Evolutionary conservation across 1,139 yeast species (phyloP), one percentile per base, ranked within the genome.

Genomic region (Sugiyamaella pinicola): DNA sequence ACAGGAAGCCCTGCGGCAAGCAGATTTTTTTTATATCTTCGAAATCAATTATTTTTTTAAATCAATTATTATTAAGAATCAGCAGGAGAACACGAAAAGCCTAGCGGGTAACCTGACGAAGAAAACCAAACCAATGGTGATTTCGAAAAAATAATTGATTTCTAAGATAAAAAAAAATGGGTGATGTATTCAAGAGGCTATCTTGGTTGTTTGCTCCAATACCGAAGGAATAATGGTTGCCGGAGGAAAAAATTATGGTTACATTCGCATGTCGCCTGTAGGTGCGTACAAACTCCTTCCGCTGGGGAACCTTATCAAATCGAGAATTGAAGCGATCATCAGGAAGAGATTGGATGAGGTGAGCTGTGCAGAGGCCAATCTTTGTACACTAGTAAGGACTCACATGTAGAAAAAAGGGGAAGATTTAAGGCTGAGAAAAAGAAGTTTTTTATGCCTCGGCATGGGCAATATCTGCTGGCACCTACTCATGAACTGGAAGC

Each of bases 401-500:
- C 66, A 74, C 1, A 66, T 87, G 19, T 93, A n/a, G n/a, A n/a
- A n/a, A n/a, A n/a, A n/a, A n/a, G n/a, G 99, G 99, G 71, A 77
- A 52, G 71, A 77, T 58, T 85, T 96, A 0, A 87, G 87, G 2
- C 43, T n/a, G 71, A n/a, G n/a, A n/a, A 74, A 0, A 65, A 53
- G 2, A 91, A 86, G 63, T 64, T 86, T 24, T 87, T 85, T 68
- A 82, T 82, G 64, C 63, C 87, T 44, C 69, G 72, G 47, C 85
- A 82, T 58, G 71, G 77, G 0, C 69, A 72, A 35, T 76, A 75
- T 10, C 80, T 95, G 63, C 73, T 93, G 22, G 85, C 86, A 0
- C 93, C 99, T 0, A 93, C 99, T 0, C 90, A 95, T 58, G 99
- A 93, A 65, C 99, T 93, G 66, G 97, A 91, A 63, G 82, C 93